Percentiles rank a stretch among this genome's conserved stretches.
These are phyloP conservation scores for Gossypium herbaceum DNA, from an alignment of 345 rosid species.

Conservation along the genomic window DNA sequence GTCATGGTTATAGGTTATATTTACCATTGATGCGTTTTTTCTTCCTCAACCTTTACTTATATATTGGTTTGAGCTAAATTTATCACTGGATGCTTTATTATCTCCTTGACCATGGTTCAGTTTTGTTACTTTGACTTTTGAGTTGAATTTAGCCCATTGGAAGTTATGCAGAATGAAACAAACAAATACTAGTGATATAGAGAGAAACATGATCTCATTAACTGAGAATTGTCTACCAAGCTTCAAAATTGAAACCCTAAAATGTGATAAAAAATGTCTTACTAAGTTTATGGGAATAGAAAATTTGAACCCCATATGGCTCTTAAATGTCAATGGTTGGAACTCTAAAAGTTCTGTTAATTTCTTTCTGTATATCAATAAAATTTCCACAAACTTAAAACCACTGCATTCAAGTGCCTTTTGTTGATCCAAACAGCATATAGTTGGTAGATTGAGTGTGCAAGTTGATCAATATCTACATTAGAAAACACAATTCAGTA, in stretches of 20 bases:
- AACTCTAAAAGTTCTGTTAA: neutral
- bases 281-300: neutral
- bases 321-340: neutral
- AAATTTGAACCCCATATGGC: neutral
- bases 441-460: neutral
- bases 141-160: neutral
- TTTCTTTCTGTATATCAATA: neutral
- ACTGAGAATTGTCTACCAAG: neutral
- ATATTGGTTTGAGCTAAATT: neutral
- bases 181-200: neutral
- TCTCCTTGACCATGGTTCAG: neutral
- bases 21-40: neutral
- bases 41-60: neutral
- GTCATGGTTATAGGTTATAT: neutral
- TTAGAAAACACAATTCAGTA: neutral
- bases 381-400: neutral
- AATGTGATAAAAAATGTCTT: neutral
- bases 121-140: neutral
- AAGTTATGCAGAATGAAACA: neutral
- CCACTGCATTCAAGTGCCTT: neutral
- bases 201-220: neutral
- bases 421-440: neutral
- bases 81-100: neutral
- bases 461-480: neutral
- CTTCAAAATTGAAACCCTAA: neutral